Evolutionary conservation across 2,329 filamentous ascomycete genomes (phyloP), one percentile per base, ranked within the genome.

Genomic region (Aureobasidium sp.): DNA sequence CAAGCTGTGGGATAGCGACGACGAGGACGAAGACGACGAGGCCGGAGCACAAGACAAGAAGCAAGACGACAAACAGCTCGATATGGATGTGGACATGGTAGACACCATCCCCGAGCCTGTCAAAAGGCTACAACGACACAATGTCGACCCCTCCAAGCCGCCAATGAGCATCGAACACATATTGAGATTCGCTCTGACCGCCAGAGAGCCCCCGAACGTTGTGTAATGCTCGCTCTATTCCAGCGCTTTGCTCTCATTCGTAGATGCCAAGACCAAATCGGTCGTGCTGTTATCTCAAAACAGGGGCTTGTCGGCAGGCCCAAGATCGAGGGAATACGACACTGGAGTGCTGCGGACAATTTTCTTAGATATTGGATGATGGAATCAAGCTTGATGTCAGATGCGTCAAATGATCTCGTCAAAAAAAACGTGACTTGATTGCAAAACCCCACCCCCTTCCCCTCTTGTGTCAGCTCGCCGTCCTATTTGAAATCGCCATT

Each of bases 31-130:
- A 11, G 64, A 64, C 11, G 67, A 66, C 0, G 82, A 82, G 2
- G 84, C 86, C 1, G 83, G 86, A 9, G 77, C 77, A 1, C 83
- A 86, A 12, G 77, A 77, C 12, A 74, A 73, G 2, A 75, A 74
- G 1, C 76, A 76, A 9, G 76, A 76, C 2, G 75, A 76, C 31
- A 76, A 75, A 6, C 76, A 77, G 0, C 84, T 85, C 12, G 22
- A 60, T 9, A 64, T 65, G 64, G 62, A 65, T 24, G 44, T 65
- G 0, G 82, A 83, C 0, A 82, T 82, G 0, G 81, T 81, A 0
- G 81, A 81, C 0, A 81, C 35, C 24, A 27, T 49, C 22, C 33
- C 56, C 49, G 65, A 63, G 27, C 29, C 58, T 27, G 59, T 60
- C 39, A 64, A 19, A 61, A 65, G 37, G 65, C 61, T 65, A 53